phyloP scores from a whole-genome alignment of 345 rosid species.

The Stellera chamaejasme region DNA sequence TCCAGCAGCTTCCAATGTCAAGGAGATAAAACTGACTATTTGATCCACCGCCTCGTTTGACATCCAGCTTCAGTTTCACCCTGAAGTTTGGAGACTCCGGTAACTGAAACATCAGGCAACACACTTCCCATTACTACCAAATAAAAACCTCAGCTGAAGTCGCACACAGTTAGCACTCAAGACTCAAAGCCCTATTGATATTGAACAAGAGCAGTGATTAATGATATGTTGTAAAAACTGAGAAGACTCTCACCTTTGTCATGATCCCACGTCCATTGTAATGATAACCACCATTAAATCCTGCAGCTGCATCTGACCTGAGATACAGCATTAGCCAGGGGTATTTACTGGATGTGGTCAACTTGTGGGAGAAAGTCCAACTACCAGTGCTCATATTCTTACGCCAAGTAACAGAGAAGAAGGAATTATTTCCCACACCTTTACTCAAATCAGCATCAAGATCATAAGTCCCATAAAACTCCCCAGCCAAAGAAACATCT shows the following conservation, averaged over 20 bases:
- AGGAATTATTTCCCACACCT: constrained; percentile 28
- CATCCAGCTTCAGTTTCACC: constrained; percentile 38
- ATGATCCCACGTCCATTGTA: constrained; percentile 41
- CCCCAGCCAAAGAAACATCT: constrained; percentile 30
- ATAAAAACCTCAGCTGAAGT: too few species aligned
- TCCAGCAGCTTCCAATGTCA: constrained; percentile 63
- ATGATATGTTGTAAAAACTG: too few species aligned
- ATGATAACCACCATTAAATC: constrained; percentile 53
- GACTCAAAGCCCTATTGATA: background rate
- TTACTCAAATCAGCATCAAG: constrained; percentile 31
- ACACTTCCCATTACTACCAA: too few species aligned
- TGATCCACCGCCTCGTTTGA: constrained; percentile 47
- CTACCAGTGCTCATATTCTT: constrained; percentile 38
- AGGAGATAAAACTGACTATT: constrained; percentile 46
- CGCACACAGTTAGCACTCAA: background rate
- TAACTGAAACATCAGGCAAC: constrained; percentile 19
- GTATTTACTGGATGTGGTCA: constrained; percentile 38
- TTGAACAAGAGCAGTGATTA: too few species aligned
- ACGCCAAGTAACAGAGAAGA: constrained; percentile 36
- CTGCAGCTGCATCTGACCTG: constrained; percentile 37
- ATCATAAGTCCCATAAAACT: constrained; percentile 56
- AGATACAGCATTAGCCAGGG: constrained; percentile 60
- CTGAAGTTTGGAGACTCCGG: constrained; percentile 49
- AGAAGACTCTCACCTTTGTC: constrained; percentile 17
- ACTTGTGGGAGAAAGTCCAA: constrained; percentile 39